Conservation (phyloP, 345 rosid genomes). For the Eucalyptus curtisii region DNA sequence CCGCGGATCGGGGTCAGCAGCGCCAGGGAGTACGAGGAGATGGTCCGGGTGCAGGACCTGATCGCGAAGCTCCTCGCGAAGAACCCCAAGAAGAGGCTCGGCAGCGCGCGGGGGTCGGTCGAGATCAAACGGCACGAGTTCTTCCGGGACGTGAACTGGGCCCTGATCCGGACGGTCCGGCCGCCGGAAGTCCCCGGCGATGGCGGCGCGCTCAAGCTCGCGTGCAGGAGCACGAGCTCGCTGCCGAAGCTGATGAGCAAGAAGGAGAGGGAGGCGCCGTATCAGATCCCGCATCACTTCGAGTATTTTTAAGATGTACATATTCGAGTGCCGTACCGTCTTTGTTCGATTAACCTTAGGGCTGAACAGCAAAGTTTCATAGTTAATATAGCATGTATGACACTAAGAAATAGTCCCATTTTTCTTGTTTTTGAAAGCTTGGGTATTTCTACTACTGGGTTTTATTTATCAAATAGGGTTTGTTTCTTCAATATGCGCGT, state of each 20-base stretch:
- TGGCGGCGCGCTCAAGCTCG: background rate
- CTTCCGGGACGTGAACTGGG: constrained; percentile 85
- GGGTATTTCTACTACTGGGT: background rate
- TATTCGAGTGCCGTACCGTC: background rate
- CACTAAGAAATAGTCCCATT: background rate
- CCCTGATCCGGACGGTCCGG: constrained; percentile 62
- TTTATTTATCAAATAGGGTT: background rate
- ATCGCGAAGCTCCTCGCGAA: constrained; percentile 56
- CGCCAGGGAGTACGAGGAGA: constrained; percentile 46
- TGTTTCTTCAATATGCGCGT: background rate
- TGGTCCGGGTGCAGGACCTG: constrained; percentile 63
- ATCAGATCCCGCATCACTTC: constrained; percentile 66
- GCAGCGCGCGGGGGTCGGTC: constrained; percentile 59
- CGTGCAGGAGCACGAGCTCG: background rate
- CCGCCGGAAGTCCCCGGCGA: constrained; percentile 75
- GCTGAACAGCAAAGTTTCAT: background rate
- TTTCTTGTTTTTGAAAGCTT: background rate
- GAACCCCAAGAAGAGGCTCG: constrained; percentile 81
- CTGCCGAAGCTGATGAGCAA: constrained; percentile 49
- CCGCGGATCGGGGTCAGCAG: constrained; percentile 50
- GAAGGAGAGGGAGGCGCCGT: constrained; percentile 67
- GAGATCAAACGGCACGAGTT: constrained; percentile 85
- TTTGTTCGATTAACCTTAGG: background rate
- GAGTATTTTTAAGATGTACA: constrained; percentile 53
- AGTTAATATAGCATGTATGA: background rate